Evolutionary conservation across 208 protist genomes (phyloP).

Genomic region (Lotmaria passim): DNA sequence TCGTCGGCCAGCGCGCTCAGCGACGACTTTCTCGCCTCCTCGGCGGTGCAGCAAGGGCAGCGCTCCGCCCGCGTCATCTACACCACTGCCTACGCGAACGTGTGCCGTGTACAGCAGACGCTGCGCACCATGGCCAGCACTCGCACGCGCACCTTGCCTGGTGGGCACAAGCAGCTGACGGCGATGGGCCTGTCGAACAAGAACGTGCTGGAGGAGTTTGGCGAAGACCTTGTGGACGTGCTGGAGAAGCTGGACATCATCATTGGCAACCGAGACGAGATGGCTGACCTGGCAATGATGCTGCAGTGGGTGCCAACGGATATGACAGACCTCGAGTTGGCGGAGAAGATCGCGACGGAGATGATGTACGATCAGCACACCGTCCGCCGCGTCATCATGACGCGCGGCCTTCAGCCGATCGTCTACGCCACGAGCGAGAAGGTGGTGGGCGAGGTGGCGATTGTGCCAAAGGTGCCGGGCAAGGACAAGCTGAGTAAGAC

Average conservation of each 20-base stretch:
- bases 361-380: slow-evolving; percentile 44
- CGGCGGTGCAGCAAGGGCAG: slow-evolving; percentile 52
- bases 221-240: slow-evolving; percentile 67
- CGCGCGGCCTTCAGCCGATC: slow-evolving; percentile 79
- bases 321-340: slow-evolving; percentile 30
- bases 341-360: slow-evolving; percentile 31
- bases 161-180: slow-evolving; percentile 70
- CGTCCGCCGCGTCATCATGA: slow-evolving; percentile 73
- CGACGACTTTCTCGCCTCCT: slow-evolving; percentile 76
- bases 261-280: slow-evolving; percentile 93
- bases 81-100: slow-evolving; percentile 90
- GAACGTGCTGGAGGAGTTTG: slow-evolving; percentile 92
- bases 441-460: slow-evolving; percentile 30
- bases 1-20: slow-evolving; percentile 97
- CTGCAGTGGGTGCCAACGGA: slow-evolving; percentile 53
- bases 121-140: slow-evolving; percentile 52
- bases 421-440: slow-evolving; percentile 62
- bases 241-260: slow-evolving; percentile 90
- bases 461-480: slow-evolving; percentile 44
- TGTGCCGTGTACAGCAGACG: slow-evolving; percentile 63
- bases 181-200: slow-evolving; percentile 89
- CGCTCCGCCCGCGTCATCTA: slow-evolving; percentile 46
- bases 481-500: slow-evolving; percentile 87
- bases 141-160: slow-evolving; percentile 40
- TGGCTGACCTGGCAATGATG: slow-evolving; percentile 54